These are phyloP conservation scores for Coemansia sp. DNA, from an alignment of 192 early-diverging fungal species.

Conservation along the genomic window DNA sequence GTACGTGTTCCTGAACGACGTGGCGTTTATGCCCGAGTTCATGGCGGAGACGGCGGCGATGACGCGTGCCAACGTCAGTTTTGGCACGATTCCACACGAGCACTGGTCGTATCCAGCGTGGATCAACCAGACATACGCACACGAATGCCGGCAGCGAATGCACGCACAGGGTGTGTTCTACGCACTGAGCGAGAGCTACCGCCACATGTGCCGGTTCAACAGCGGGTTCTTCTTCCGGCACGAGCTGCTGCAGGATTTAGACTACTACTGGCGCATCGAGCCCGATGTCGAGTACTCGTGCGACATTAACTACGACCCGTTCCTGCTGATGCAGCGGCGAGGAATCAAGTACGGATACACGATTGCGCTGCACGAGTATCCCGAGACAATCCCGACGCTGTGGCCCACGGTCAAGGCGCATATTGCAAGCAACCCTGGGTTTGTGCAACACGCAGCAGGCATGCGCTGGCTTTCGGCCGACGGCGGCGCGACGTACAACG, in stretches of 20 bases:
- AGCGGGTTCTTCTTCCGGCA: constrained; percentile 80
- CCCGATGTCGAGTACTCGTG: constrained; percentile 79
- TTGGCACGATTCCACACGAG: constrained; percentile 65
- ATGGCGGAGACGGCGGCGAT: constrained; percentile 54
- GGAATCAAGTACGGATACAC: constrained; percentile 82
- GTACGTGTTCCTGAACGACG: constrained; percentile 85
- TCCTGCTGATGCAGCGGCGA: constrained; percentile 72
- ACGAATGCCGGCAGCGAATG: constrained; percentile 57
- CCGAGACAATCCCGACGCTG: constrained; percentile 67
- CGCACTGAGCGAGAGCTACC: constrained; percentile 65
- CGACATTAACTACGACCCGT: constrained; percentile 82
- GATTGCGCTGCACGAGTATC: constrained; percentile 70
- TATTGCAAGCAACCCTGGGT: constrained; percentile 49
- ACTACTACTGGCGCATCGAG: constrained; percentile 91
- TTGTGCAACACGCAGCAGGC: constrained; percentile 48
- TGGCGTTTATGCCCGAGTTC: constrained; percentile 70
- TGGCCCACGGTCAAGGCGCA: constrained; percentile 65
- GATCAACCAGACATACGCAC: constrained; percentile 66
- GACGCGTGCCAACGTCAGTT: constrained; percentile 58
- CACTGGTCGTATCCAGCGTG: constrained; percentile 81
- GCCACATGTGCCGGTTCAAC: constrained; percentile 79
- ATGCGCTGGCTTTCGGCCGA: constrained; percentile 56
- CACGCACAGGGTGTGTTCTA: constrained; percentile 54
- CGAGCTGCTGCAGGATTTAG: constrained; percentile 62
- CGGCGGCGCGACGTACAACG: constrained; percentile 60